Evolutionary conservation across 805 yeast species (phyloP).

Genomic region (Candida tammaniensis): DNA sequence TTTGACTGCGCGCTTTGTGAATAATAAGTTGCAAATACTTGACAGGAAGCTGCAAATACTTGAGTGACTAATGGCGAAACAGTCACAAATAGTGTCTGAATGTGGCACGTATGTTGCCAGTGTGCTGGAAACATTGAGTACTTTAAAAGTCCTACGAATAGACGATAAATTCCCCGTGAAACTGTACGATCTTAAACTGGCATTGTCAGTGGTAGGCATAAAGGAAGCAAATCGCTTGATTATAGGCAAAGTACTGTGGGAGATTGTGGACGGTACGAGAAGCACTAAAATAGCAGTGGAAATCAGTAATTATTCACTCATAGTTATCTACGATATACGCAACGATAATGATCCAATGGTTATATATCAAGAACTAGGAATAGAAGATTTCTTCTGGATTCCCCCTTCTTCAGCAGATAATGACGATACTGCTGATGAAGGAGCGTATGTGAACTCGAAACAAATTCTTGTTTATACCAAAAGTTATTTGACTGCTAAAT

Average conservation of each 20-base stretch:
- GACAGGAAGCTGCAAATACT: too few relatives aligned
- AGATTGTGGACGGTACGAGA: slow-evolving; percentile 1
- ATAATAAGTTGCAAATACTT: too few relatives aligned
- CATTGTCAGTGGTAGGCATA: too few relatives aligned
- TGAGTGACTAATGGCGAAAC: too few relatives aligned
- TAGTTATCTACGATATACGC: slow-evolving; percentile 25
- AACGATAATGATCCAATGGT: slow-evolving; percentile 23
- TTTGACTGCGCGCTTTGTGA: slow-evolving; percentile 4
- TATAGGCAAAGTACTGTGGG: slow-evolving; percentile 12
- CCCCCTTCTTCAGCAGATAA: slow-evolving; percentile 19
- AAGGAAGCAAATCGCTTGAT: slow-evolving; percentile 4
- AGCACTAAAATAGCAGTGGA: slow-evolving; percentile 32
- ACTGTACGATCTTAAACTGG: slow-evolving; percentile 1
- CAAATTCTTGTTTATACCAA: slow-evolving; percentile 33
- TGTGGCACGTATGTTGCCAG: slow-evolving; percentile 6
- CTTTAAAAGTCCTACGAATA: slow-evolving; percentile 12
- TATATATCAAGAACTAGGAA: slow-evolving; percentile 30
- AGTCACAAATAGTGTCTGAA: slow-evolving; percentile 4
- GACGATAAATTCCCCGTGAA: too few relatives aligned
- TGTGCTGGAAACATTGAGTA: slow-evolving; percentile 1
- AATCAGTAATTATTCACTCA: slow-evolving; percentile 15
- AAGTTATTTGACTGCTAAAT: slow-evolving; percentile 23
- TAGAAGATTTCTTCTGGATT: slow-evolving; percentile 34
- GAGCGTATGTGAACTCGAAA: slow-evolving; percentile 31
- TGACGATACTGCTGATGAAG: slow-evolving; percentile 13